Base-by-base conservation (phyloP, 495 filamentous ascomycete genomes). In the Amorphotheca resinae region DNA sequence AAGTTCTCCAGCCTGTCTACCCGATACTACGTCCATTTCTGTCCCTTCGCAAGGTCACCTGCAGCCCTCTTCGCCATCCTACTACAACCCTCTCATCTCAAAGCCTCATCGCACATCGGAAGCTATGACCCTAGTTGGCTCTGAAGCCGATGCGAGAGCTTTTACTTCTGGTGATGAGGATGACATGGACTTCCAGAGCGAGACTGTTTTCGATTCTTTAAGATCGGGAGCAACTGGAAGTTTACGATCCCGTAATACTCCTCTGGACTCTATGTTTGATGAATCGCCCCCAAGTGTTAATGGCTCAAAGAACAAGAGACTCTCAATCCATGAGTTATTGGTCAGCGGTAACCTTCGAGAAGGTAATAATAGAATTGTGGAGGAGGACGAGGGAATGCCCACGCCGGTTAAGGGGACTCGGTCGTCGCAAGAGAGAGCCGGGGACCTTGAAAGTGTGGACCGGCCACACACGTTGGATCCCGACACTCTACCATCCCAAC, bases 161-260 rank as follows among this genome's bases (percentile, higher is more conserved):
- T 79, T 85, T 44, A 69, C 70, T 9, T 87, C 78, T 1, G 76
- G 78, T 4, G 87, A 89, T 40, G 88, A 93, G 48, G 84, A 93
- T 41, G 87, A 93, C 42, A 77, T 76, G 2, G 87, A 93, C 52
- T 77, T 84, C 44, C 74, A 82, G 61, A 94, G 83, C 51, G 91
- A 95, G 51, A 89, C 84, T 4, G 76, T 87, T 35, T 96, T 84
- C 63, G 91, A 96, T 59, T 95, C 88, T 12, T 66, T 91, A 48
- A 79, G 87, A 44, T 95, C 89, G 7, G 74, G 80, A 38, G 76
- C 77, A 18, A 93, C 87, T 5, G 76, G 64, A 26, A 65, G 72
- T 18, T 52, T 66, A 45, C 59, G 64, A 41, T 63, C 64, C n/a
- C 62, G 66, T 17, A 69, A 74, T 44, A 62, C 69, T 36, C 79